Base-by-base conservation (phyloP, 345 rosid genomes). In the Psidium friedrichsthalianum region DNA sequence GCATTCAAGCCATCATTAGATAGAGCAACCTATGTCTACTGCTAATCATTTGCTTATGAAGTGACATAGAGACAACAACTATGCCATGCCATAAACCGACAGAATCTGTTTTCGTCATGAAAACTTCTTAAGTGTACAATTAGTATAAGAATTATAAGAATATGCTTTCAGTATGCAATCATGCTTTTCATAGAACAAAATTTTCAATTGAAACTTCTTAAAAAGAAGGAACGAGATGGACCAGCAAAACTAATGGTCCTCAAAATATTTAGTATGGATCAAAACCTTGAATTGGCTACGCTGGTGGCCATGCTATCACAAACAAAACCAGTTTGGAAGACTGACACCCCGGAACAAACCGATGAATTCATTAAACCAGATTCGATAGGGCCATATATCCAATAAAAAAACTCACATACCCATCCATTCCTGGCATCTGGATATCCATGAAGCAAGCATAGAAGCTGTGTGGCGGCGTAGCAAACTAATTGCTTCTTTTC, bases 371-470 rank as follows among this genome's bases (percentile, higher is more conserved):
- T 69, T 69, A 69, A 69, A 69, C 47, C 78, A 8, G 78, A 69
- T 32, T 18, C 5, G 47, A 15, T 47, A 69, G 47, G 13, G 25
- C 47, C 57, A 1, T 69, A 36, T 18, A 69, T 32, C 24, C 24
- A 36, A 69, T 36, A 8, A 69, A 69, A n/a, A 18, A 69, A 69
- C 5, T 2, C 47, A 82, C 92, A 85, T 95, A 97, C 98, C 98
- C 99, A 84, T 97, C 98, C 98, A 95, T 95, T 91, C 90, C 94
- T 22, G 98, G 98, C 98, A 95, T 97, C 87, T 97, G 99, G 86
- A 97, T 94, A 89, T 95, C 99, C 99, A 97, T 97, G 93, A 97
- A 97, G 92, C 99, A 97, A 51, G 99, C 98, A 89, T 95, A 96
- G 87, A 95, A 97, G 74, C 86, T 56, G 86, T 97, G 98, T 5